phyloP scores from a whole-genome alignment of 129 eudicot species.

The Tagetes erecta region DNA sequence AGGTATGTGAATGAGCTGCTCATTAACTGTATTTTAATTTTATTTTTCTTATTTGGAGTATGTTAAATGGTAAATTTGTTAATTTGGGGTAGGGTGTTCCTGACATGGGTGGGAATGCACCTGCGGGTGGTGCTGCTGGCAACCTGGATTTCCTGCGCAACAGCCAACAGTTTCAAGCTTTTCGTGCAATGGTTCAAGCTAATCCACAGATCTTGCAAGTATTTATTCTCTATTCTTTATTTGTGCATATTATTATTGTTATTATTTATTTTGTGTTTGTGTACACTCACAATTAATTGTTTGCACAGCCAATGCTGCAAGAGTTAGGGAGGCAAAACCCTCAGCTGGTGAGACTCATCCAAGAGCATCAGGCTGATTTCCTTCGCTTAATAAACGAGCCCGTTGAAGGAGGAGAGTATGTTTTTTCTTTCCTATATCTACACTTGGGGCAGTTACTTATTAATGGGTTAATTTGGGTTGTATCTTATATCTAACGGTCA shows the following conservation, averaged over 20 bases:
- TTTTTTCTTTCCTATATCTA: conserved; percentile 17
- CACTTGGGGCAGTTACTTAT: not conserved
- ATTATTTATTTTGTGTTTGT: not conserved
- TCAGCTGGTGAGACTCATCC: conserved; percentile 60
- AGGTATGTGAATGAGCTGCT: conserved; percentile 38
- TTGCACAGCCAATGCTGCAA: conserved; percentile 82
- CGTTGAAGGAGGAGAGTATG: conserved; percentile 74
- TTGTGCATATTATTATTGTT: not conserved
- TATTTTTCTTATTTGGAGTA: not conserved
- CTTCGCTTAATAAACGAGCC: conserved; percentile 76
- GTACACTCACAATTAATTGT: conserved; percentile 6
- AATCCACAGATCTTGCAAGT: conserved; percentile 91
- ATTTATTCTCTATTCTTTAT: not conserved
- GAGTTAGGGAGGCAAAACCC: conserved; percentile 86
- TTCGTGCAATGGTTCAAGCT: conserved; percentile 81
- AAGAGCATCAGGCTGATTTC: conserved; percentile 76
- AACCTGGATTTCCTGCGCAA: conserved; percentile 74
- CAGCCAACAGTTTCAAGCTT: conserved; percentile 79
- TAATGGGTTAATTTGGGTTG: not conserved
- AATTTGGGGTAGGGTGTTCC: conserved; percentile 59
- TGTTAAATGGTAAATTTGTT: conserved; percentile 8
- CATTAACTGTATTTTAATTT: not conserved
- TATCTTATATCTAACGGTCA: not conserved
- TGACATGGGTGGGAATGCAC: conserved; percentile 53
- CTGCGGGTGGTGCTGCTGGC: conserved; percentile 53